Evolutionary conservation across 306 rosid species (phyloP).

Genomic region (Lathyrus sativus): DNA sequence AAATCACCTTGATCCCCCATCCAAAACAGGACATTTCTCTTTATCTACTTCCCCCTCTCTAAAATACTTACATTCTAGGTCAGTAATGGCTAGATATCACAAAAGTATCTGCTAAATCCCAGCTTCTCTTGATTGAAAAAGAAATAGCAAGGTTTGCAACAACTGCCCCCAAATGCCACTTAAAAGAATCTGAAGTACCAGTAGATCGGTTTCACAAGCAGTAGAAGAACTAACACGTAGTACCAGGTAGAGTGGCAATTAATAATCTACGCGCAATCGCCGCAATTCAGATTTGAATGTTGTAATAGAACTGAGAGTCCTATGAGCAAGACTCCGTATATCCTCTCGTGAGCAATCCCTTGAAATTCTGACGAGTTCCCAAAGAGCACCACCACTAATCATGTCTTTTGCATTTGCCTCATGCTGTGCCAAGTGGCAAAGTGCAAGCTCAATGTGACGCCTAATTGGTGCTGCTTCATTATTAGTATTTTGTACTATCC

Average conservation of each 20-base stretch:
- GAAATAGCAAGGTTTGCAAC: constrained; percentile 41
- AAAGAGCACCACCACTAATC: constrained; percentile 96
- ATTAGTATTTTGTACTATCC: constrained; percentile 96
- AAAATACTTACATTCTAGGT: constrained; percentile 33
- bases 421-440: constrained; percentile 97
- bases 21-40: constrained; percentile 35
- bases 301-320: constrained; percentile 67
- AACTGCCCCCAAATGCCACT: constrained; percentile 16
- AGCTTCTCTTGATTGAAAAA: constrained; percentile 51
- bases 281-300: constrained; percentile 80
- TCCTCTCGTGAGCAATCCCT: constrained; percentile 96
- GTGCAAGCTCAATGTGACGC: constrained; percentile 98
- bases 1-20: constrained; percentile 11
- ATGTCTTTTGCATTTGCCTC: constrained; percentile 94
- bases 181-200: constrained; percentile 22
- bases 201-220: too few relatives aligned
- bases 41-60: constrained; percentile 31
- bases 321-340: constrained; percentile 84
- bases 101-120: constrained; percentile 41
- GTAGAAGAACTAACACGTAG: too few relatives aligned
- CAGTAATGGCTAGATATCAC: constrained; percentile 36
- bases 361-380: constrained; percentile 97
- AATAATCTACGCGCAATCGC: constrained; percentile 72
- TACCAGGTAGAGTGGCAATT: constrained; percentile 30
- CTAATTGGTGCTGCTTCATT: constrained; percentile 91